Percentiles rank a stretch among this genome's conserved stretches.
Evolutionary conservation across 345 rosid species (phyloP).

Genomic region (Citrus hindsii): DNA sequence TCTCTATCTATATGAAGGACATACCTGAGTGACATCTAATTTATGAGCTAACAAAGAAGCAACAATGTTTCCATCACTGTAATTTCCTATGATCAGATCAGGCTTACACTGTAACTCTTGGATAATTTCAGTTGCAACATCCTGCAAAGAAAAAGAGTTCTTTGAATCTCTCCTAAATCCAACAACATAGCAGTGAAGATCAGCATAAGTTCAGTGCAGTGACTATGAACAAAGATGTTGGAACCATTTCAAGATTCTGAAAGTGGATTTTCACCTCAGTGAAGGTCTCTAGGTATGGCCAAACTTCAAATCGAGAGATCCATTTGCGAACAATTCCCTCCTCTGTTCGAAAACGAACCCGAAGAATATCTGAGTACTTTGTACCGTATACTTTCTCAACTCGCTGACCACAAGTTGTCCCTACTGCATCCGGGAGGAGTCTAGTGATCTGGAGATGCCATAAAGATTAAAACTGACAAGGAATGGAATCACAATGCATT

Average conservation of each 20-base stretch:
- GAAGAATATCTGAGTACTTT: conserved; percentile 73
- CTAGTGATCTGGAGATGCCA: conserved; percentile 57
- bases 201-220: too few species aligned
- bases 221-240: accelerated
- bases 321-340: conserved; percentile 77
- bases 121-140: neutral
- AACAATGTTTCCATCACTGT: neutral
- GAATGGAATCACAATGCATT: too few species aligned
- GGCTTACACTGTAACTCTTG: neutral
- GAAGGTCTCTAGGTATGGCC: conserved; percentile 89
- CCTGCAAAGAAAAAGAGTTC: neutral
- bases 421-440: conserved; percentile 84
- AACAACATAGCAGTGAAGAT: too few species aligned
- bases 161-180: too few species aligned
- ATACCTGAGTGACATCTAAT: neutral
- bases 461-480: neutral
- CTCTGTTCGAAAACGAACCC: conserved; percentile 76
- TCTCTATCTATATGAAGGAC: neutral
- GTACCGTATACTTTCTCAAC: conserved; percentile 78
- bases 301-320: conserved; percentile 95
- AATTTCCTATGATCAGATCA: neutral
- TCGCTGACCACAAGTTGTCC: conserved; percentile 91
- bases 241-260: too few species aligned
- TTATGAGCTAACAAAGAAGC: neutral
- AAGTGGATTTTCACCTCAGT: conserved; percentile 52